Evolutionary conservation across 2,329 filamentous ascomycete genomes (phyloP), one percentile per base, ranked within the genome.

Genomic region (Penicillium sp.): DNA sequence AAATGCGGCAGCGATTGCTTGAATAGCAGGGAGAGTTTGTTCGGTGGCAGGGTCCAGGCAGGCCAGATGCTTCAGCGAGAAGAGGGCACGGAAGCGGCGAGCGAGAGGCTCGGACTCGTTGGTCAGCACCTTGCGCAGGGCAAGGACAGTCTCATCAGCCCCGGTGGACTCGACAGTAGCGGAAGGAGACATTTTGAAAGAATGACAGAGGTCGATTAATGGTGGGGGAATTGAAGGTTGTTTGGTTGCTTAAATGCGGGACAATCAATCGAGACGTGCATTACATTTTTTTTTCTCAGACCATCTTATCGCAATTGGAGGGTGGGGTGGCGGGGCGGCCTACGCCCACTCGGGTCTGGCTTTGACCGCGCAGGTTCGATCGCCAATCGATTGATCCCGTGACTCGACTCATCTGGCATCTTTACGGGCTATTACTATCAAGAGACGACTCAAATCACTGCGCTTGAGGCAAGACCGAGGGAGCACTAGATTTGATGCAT

Each of bases 51-150:
- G 79, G 34, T 78, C 69, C 55, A 84, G 80, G 49, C 81, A 84
- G 41, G 93, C 91, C 51, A 97, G 76, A 68, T 97, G 88, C 75
- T 98, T 98, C 51, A 98, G 83, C 13, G 91, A 96, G 76, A 98
- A 98, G 60, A 98, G 86, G 38, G 93, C 91, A 61, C 93, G 89
- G 73, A 97, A 98, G 55, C 93, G 89, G 55, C 88, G 79, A 35
- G 90, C 86, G 46, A 98, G 86, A 39, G 90, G 83, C 53, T 87
- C 85, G 11, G 79, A 73, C 74, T 97, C 93, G 42, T 86, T 85
- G 61, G 80, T 84, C 51, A 98, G 82, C 50, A 85, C 86, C 63
- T 85, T 79, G 64, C 89, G 85, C 34, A 76, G 69, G 32, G 67
- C 62, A 38, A 66, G 53, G 51, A 78, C 65, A 6, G 73, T 73